Conservation (phyloP, 2,329 filamentous ascomycete species). For the Fusarium fujikuroi region DNA sequence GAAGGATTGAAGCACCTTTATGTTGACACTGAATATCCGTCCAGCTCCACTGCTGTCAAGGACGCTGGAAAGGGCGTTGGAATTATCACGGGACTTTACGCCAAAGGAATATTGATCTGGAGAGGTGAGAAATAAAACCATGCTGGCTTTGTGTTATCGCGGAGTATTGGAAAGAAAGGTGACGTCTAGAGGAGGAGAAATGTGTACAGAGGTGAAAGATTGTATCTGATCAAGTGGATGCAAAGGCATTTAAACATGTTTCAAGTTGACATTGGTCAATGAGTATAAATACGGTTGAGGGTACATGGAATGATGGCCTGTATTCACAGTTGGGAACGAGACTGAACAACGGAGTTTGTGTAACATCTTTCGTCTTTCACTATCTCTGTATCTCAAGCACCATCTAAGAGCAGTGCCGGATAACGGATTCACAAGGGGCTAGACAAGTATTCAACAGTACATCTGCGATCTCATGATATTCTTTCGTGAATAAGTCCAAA, state of each 20-base stretch:
- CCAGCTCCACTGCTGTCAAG: constrained; percentile 48
- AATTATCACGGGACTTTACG: constrained; percentile 53
- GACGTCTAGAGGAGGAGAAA: too few species aligned
- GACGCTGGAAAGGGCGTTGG: constrained; percentile 48
- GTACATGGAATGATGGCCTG: too few species aligned
- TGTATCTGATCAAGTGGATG: neutral
- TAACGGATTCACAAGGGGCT: neutral
- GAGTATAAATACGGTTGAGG: neutral
- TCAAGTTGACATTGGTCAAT: neutral
- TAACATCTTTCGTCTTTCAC: neutral
- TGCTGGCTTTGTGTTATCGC: too few species aligned
- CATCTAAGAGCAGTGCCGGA: neutral
- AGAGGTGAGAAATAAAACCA: constrained; percentile 1
- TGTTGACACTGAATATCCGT: constrained; percentile 48
- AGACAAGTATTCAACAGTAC: neutral
- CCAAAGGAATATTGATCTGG: constrained; percentile 49
- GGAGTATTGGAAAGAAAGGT: neutral
- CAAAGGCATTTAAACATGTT: fast-evolving
- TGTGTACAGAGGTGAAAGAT: neutral
- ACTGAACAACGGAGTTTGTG: neutral
- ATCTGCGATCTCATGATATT: neutral
- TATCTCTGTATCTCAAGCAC: neutral
- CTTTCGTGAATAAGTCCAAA: neutral
- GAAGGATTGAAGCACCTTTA: constrained; percentile 50
- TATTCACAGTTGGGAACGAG: neutral